Evolutionary conservation across 306 rosid species (phyloP).

Genomic region (Erythrophleum fordii): DNA sequence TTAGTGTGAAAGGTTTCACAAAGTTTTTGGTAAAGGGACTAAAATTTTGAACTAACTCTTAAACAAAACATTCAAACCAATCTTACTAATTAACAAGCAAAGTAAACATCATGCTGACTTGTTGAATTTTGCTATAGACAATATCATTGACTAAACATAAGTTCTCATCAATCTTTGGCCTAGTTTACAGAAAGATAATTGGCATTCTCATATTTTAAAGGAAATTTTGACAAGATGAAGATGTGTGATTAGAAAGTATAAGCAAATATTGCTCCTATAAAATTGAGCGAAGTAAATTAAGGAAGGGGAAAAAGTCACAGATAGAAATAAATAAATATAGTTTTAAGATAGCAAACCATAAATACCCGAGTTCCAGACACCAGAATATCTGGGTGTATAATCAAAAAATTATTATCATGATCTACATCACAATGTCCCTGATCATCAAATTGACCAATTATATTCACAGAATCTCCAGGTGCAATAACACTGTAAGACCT

Average conservation of each 20-base stretch:
- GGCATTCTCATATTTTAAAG: constrained; percentile 5
- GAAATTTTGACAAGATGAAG: not conserved
- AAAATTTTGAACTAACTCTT: not conserved
- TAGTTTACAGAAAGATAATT: not conserved
- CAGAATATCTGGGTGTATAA: constrained; percentile 81
- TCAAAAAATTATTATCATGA: constrained; percentile 68
- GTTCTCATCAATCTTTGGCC: constrained; percentile 10
- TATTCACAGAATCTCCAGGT: constrained; percentile 88
- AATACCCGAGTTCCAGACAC: constrained; percentile 92
- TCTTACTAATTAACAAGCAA: not conserved
- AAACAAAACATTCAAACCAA: not conserved
- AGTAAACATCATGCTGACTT: not conserved
- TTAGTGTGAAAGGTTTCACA: too few relatives aligned
- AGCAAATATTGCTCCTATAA: constrained; percentile 13
- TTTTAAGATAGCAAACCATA: constrained; percentile 32
- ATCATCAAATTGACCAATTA: constrained; percentile 82
- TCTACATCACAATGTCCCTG: constrained; percentile 72
- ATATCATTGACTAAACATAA: constrained; percentile 1
- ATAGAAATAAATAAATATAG: constrained; percentile 22
- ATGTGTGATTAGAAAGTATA: constrained; percentile 10
- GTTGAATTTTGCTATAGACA: not conserved
- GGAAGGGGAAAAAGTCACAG: constrained; percentile 6
- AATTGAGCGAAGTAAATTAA: constrained; percentile 30
- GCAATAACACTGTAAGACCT: constrained; percentile 79
- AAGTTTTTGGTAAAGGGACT: too few relatives aligned